Conservation (phyloP, 2,329 filamentous ascomycete species). For the Pyricularia sp. region DNA sequence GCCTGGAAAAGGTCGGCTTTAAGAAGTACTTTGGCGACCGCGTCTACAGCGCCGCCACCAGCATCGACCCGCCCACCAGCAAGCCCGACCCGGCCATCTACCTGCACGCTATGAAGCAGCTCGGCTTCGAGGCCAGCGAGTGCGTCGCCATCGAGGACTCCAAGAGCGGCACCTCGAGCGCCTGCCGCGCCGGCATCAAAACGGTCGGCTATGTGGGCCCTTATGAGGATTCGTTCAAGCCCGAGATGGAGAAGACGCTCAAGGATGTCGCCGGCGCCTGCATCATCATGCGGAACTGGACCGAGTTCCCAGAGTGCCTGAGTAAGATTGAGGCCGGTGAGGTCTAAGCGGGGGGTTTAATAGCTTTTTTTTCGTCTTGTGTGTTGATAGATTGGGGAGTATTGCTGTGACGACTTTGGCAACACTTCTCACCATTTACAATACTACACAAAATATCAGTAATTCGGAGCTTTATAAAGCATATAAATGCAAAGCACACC, state of each 20-base stretch:
- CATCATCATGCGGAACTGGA: slow-evolving; percentile 53
- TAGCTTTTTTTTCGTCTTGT: not conserved
- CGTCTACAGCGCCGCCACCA: slow-evolving; percentile 76
- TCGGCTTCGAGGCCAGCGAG: slow-evolving; percentile 63
- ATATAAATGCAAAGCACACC: not conserved
- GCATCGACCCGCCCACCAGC: slow-evolving; percentile 67
- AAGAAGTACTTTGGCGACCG: slow-evolving; percentile 70
- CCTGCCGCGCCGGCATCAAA: slow-evolving; percentile 65
- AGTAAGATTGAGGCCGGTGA: slow-evolving; percentile 34
- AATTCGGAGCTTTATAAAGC: not conserved
- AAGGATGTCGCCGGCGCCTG: slow-evolving; percentile 48
- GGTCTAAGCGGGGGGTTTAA: slow-evolving; percentile 9
- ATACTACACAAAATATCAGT: not conserved
- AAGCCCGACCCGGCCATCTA: slow-evolving; percentile 92
- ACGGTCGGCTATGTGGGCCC: slow-evolving; percentile 80
- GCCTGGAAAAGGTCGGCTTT: slow-evolving; percentile 69
- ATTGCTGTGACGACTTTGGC: not conserved
- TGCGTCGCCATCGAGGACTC: slow-evolving; percentile 80
- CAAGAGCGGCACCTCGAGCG: slow-evolving; percentile 72
- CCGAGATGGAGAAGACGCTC: slow-evolving; percentile 56
- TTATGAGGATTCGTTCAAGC: slow-evolving; percentile 52
- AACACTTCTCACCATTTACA: not conserved
- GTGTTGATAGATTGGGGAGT: not conserved
- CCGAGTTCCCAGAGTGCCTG: slow-evolving; percentile 39
- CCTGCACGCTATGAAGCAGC: slow-evolving; percentile 62